Percentiles rank a stretch among this genome's conserved stretches.
Conservation (phyloP, 1,139 yeast genomes). For the Suhomyces anneliseae region DNA sequence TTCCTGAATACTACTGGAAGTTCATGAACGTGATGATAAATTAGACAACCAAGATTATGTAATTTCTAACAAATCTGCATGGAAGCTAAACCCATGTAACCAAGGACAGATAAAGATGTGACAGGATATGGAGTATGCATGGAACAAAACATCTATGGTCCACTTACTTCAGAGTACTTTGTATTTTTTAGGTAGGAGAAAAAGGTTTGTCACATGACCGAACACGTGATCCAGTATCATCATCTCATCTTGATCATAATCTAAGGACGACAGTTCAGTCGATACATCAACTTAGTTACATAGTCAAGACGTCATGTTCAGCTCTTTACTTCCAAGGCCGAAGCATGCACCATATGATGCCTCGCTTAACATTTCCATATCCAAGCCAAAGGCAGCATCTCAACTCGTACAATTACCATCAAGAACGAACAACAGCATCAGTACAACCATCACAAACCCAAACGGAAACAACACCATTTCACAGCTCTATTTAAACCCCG, state of each 20-base stretch:
- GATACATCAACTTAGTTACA: too few species aligned
- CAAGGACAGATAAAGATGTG: too few species aligned
- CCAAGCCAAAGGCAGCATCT: neutral
- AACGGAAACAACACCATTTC: slow-evolving; percentile 7
- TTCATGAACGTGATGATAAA: too few species aligned
- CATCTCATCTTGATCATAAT: neutral
- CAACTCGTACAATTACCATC: slow-evolving; percentile 2
- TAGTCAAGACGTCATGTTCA: slow-evolving; percentile 24
- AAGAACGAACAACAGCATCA: neutral
- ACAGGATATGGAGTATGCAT: too few species aligned
- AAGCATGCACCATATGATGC: slow-evolving; percentile 22
- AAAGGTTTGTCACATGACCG: neutral
- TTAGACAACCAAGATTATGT: too few species aligned
- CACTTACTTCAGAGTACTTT: too few species aligned
- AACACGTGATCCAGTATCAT: neutral
- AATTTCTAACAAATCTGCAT: too few species aligned
- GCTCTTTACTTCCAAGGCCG: slow-evolving; percentile 35
- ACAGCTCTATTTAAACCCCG: slow-evolving; percentile 26
- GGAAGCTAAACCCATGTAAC: too few species aligned
- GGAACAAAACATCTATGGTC: too few species aligned
- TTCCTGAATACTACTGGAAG: too few species aligned
- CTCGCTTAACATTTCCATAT: neutral
- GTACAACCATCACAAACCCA: neutral
- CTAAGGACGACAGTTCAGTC: neutral
- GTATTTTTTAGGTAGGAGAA: too few species aligned